Base-by-base conservation (phyloP, 2,329 filamentous ascomycete species). In the Diaporthe sp. region DNA sequence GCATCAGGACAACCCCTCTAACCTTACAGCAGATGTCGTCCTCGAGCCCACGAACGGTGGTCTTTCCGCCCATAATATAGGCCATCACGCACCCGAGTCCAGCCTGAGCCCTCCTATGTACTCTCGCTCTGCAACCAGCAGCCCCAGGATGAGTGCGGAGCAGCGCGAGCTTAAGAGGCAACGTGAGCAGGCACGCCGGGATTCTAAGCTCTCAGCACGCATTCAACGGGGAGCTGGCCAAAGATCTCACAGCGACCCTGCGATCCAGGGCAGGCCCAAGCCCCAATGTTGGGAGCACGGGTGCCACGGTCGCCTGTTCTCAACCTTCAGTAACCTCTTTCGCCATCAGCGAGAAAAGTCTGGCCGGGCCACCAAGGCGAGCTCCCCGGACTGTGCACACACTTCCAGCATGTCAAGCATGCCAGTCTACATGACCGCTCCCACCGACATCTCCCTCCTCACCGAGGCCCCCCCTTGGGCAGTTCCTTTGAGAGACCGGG, bases 231-330 rank as follows among this genome's bases (percentile, higher is more conserved):
- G 85, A 42, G 87, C 85, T 79, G 89, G 80, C 82, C 76, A 76
- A 47, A 79, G 79, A 12, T 77, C 78, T 5, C 73, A 75, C 19
- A 56, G 70, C 44, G 70, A 53, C 32, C 32, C 39, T 80, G 79
- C 12, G 76, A 83, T 95, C 25, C 93, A 94, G 82, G 92, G 91
- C 78, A 90, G 94, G 77, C 95, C 95, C n/a, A 97, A 97, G 85
- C 95, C 96, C 59, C 95, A 97, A 82, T 98, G 96, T 84, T 98
- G 94, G 94, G 96, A 98, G 75, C 96, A 98, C 81, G 96, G 96
- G 17, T 98, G 96, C 87, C 98, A 98, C 80, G 96, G 96, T 30
- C 92, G 96, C 39, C 94, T 97, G 80, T 98, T 98, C 81, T 97
- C 95, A 25, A 98, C 96, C 4, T 98, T 98, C 82, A 98, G 95